Evolutionary conservation across 768 basidiomycete genomes (phyloP), one percentile per base, ranked within the genome.

Genomic region (Lactifluus volemus): DNA sequence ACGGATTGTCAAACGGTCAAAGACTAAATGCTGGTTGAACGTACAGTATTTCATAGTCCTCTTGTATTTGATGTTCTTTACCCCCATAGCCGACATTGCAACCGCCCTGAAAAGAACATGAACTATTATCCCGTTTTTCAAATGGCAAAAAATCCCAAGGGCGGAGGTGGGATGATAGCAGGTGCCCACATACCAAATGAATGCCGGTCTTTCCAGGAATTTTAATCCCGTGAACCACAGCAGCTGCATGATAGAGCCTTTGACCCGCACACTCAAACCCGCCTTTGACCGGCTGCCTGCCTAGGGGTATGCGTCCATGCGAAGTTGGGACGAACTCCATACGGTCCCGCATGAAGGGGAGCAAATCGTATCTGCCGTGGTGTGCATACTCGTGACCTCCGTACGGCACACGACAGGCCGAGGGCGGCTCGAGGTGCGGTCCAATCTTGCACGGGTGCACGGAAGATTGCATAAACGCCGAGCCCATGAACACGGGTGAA

Each of bases 361-460:
- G 78, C 41, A 93, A 73, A 70, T 92, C 89, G 65, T 79, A 92
- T n/a, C 88, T 78, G 1, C 88, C 88, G 8, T 74, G 58, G 64
- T 92, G 89, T 30, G 70, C 74, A 45, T 77, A 58, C 73, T 90
- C 89, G 5, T 63, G 66, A 6, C 86, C 86, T 15, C 80, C 87
- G 65, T 81, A 89, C 4, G 88, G 76, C 2, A 90, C 84, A 29
- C 73, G 78, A 68, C 71, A 81, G 60, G 71, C 75, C 29, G 15
- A 4, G 61, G 71, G 75, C 19, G 32, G 32, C 32, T 64, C 79
- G 68, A n/a, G 68, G 64, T 78, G 70, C 10, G 84, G 82, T 0
- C 75, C 82, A 66, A 92, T 81, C 76, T 92, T 93, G 80, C 90
- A 92, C 5, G 90, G 90, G 61, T 92, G 89, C 3, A 91, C 86